Percentiles rank a stretch among this genome's conserved stretches.
These are phyloP conservation scores for Rhizopus arrhizus DNA, from an alignment of 371 early-diverging fungal genomes.

Conservation along the genomic window DNA sequence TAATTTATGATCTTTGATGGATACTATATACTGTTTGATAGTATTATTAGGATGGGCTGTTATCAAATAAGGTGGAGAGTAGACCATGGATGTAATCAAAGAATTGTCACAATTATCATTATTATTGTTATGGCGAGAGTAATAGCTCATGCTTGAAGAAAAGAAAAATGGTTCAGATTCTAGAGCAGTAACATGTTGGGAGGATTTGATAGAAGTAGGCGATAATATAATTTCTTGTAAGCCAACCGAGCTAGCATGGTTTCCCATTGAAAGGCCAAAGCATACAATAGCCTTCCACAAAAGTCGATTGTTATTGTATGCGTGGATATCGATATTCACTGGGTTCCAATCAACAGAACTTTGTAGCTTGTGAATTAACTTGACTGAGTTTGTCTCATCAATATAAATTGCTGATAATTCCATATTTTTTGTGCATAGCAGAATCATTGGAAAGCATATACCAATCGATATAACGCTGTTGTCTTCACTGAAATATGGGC, in stretches of 20 bases:
- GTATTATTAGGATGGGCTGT: conserved; percentile 58
- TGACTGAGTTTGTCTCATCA: conserved; percentile 2
- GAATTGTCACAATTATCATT: not conserved
- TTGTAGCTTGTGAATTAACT: conserved; percentile 36
- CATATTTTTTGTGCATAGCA: conserved; percentile 37
- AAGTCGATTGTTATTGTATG: conserved; percentile 1
- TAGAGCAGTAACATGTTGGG: conserved; percentile 30
- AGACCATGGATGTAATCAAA: conserved; percentile 34
- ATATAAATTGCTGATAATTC: conserved; percentile 36
- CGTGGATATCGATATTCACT: conserved; percentile 25
- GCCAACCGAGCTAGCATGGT: conserved; percentile 36
- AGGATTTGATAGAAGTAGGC: conserved; percentile 22
- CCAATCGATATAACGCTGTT: conserved; percentile 31
- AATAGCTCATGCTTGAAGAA: conserved; percentile 4
- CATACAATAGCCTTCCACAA: conserved; percentile 39
- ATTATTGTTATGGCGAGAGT: not conserved
- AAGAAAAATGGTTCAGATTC: conserved; percentile 29
- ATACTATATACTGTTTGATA: conserved; percentile 47
- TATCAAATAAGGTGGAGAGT: conserved; percentile 43
- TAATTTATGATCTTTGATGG: conserved; percentile 13
- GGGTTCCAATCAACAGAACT: conserved; percentile 43
- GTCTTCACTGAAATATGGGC: conserved; percentile 5
- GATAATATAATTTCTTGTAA: conserved; percentile 37
- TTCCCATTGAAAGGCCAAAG: conserved; percentile 38
- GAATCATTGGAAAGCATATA: conserved; percentile 35